These are phyloP conservation scores for Linum trigynum DNA, from an alignment of 345 rosid genomes.

Conservation along the genomic window DNA sequence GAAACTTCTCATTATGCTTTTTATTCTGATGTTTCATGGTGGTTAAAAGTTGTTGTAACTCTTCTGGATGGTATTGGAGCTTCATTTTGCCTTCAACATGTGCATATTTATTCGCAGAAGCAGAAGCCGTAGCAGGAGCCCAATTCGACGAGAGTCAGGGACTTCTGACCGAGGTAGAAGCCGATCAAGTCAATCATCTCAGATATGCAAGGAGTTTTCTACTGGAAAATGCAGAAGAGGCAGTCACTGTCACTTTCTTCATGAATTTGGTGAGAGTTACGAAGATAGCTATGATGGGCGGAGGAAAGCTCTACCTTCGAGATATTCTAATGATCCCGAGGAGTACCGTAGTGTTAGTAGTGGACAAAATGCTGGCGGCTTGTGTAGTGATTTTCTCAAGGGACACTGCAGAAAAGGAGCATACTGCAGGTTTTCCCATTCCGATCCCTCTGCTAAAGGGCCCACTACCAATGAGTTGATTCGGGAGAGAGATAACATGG, in stretches of 20 bases:
- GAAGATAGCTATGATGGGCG: conserved; percentile 48
- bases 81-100: not conserved
- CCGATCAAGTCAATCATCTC: conserved; percentile 39
- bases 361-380: conserved; percentile 8
- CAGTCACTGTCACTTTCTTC: conserved; percentile 45
- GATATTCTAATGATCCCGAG: conserved; percentile 25
- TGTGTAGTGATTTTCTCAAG: conserved; percentile 28
- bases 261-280: conserved; percentile 34
- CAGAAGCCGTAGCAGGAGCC: conserved; percentile 57
- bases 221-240: conserved; percentile 72
- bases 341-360: conserved; percentile 13
- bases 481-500: conserved; percentile 34
- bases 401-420: conserved; percentile 36
- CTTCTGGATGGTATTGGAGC: not conserved
- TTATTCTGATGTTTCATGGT: no score
- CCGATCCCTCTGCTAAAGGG: conserved; percentile 26
- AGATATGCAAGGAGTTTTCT: conserved; percentile 52
- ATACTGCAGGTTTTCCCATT: conserved; percentile 32
- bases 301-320: conserved; percentile 37
- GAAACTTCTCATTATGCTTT: no score
- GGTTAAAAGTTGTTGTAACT: no score
- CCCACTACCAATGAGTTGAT: conserved; percentile 22
- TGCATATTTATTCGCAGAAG: conserved; percentile 23
- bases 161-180: conserved; percentile 47
- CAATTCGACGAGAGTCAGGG: conserved; percentile 54